Evolutionary conservation across 805 yeast genomes (phyloP).

Genomic region (Starmerella etchellsii): DNA sequence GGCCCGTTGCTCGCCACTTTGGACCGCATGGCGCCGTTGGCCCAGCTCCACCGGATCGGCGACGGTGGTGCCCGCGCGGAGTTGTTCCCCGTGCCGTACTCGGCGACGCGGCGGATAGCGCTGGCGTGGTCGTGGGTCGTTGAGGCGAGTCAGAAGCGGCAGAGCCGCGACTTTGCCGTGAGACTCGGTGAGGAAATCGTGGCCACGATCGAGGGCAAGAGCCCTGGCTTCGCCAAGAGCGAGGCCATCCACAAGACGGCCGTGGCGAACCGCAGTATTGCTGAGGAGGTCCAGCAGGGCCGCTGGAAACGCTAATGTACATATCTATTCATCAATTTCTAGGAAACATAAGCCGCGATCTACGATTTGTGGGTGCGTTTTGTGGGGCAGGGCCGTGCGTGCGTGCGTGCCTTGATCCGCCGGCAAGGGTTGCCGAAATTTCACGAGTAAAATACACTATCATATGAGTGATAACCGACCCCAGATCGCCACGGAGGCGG

Average conservation of each 20-base stretch:
- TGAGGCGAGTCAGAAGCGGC: constrained; percentile 70
- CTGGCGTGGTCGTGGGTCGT: constrained; percentile 84
- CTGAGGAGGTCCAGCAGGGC: constrained; percentile 17
- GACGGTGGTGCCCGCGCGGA: constrained; percentile 79
- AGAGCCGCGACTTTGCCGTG: constrained; percentile 69
- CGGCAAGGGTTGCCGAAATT: too few relatives aligned
- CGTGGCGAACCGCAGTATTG: constrained; percentile 54
- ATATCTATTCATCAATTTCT: neutral
- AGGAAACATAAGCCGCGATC: too few relatives aligned
- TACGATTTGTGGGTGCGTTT: too few relatives aligned
- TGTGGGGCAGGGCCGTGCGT: too few relatives aligned
- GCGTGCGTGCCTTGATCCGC: too few relatives aligned
- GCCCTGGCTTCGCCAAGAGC: constrained; percentile 74
- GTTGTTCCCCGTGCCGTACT: constrained; percentile 71
- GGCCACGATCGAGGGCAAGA: constrained; percentile 61
- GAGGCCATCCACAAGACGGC: constrained; percentile 75
- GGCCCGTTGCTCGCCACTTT: constrained; percentile 57
- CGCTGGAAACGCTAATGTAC: constrained; percentile 13
- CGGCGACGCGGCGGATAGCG: constrained; percentile 69
- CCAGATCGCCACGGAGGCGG: constrained; percentile 72
- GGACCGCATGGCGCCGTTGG: constrained; percentile 74
- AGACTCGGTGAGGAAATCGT: constrained; percentile 83
- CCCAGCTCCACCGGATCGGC: constrained; percentile 59
- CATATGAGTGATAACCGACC: constrained; percentile 9
- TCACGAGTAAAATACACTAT: neutral